Base-by-base conservation (phyloP, 1,139 yeast species). In the Debaryomycetaceae sp. region DNA sequence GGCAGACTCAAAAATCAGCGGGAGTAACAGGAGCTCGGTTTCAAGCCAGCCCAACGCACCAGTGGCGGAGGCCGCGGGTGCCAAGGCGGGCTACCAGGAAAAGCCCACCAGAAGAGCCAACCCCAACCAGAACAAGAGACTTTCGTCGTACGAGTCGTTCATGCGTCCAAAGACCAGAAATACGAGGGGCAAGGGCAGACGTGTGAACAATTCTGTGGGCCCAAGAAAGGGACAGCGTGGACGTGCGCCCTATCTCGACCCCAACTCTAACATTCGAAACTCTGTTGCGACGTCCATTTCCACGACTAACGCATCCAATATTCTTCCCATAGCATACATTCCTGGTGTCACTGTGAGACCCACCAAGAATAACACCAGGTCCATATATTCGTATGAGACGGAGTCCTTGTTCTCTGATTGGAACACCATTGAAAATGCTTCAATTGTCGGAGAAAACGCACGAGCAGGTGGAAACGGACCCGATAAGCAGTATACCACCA, bases 301-400 rank as follows among this genome's bases (percentile, higher is more conserved):
- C 44, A 84, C 93, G 6, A 69, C 76, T 42, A 80, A 86, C 52
- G 95, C 95, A 5, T 86, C 95, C 6, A 90, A 91, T 62, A 83
- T 91, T 49, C 77, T 90, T 49, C 97, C 97, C n/a, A 85, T 90
- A 51, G 96, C 96, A 2, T 90, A 90, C 61, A 88, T 90, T 48
- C 97, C 97, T 0, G 97, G 97, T 36, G 97, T 89, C 36, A 85
- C 89, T 1, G 83, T 82, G n/a, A 69, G 84, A 24, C 79, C 79
- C 35, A 66, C 78, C 38, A 65, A 70, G 54, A 63, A 78, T 64
- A 63, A 74, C 54, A 68, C 81, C 54, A 58, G 74, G 41, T 68
- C 75, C 37, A 68, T 77, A 22, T 77, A 75, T 55, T 76, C 81
- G 20, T 73, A 68, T 51, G 79, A 75, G 43, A 61, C 73, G 31